These are phyloP conservation scores for Ceratocystis eucalypticola DNA, from an alignment of 2,329 filamentous ascomycete species.

Conservation along the genomic window DNA sequence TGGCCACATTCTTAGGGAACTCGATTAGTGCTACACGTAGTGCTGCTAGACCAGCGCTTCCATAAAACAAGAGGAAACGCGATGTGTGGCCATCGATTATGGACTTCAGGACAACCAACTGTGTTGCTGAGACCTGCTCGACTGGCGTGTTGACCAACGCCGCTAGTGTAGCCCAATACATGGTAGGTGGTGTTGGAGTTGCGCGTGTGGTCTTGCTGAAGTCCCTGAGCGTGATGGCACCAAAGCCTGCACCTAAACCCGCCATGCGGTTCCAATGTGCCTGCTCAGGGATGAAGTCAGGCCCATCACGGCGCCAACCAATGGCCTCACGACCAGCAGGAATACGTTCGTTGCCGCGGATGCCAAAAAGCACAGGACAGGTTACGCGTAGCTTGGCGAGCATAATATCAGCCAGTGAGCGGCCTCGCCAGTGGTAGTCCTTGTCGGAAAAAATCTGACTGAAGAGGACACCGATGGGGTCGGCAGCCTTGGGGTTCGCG, in stretches of 20 bases:
- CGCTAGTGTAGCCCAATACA: constrained; percentile 74
- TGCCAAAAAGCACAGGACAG: constrained; percentile 77
- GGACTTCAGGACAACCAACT: constrained; percentile 54
- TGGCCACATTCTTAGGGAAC: constrained; percentile 45
- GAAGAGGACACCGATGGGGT: constrained; percentile 65
- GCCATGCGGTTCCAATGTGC: constrained; percentile 72
- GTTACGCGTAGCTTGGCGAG: constrained; percentile 69
- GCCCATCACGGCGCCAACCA: constrained; percentile 56
- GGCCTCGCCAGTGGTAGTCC: constrained; percentile 52
- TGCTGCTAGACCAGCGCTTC: constrained; percentile 57
- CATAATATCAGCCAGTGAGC: constrained; percentile 65
- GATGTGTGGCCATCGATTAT: constrained; percentile 62
- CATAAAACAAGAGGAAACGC: constrained; percentile 70
- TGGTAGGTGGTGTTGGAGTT: constrained; percentile 62
- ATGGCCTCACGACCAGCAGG: constrained; percentile 51
- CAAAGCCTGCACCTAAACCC: constrained; percentile 71
- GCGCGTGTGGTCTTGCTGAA: constrained; percentile 55
- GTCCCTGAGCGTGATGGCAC: constrained; percentile 68
- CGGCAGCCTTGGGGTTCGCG: constrained; percentile 51
- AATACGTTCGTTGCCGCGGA: constrained; percentile 62
- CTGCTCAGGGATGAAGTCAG: constrained; percentile 51
- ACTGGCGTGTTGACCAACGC: constrained; percentile 63
- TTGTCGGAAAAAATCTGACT: constrained; percentile 60
- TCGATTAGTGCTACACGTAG: constrained; percentile 59
- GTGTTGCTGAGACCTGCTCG: constrained; percentile 54